Evolutionary conservation across 2,329 filamentous ascomycete genomes (phyloP), one percentile per base, ranked within the genome.

Genomic region (Colletotrichum coccodes): DNA sequence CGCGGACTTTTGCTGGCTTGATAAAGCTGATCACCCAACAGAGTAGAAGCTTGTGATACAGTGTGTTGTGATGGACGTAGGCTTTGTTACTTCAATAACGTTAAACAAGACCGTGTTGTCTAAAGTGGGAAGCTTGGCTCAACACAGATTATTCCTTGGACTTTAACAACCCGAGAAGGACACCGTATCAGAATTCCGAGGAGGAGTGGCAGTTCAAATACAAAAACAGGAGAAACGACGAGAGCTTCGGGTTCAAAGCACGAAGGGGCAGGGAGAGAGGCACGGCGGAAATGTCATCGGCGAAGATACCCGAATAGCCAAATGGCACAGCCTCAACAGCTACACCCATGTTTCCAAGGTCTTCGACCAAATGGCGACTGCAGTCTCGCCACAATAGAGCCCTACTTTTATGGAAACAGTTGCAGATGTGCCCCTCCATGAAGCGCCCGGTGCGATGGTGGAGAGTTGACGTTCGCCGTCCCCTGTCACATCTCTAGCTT

Each of bases 121-220:
- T n/a, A n/a, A n/a, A n/a, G n/a, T n/a, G n/a, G n/a, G n/a, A n/a
- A n/a, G n/a, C n/a, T n/a, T n/a, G n/a, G n/a, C n/a, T n/a, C n/a
- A n/a, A n/a, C n/a, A n/a, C n/a, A n/a, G n/a, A n/a, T n/a, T n/a
- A n/a, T n/a, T n/a, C n/a, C n/a, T n/a, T n/a, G n/a, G n/a, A n/a
- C n/a, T n/a, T n/a, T n/a, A n/a, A n/a, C n/a, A n/a, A n/a, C n/a
- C n/a, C n/a, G n/a, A n/a, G n/a, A n/a, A n/a, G n/a, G n/a, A n/a
- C n/a, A n/a, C n/a, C n/a, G n/a, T n/a, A n/a, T n/a, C n/a, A 7
- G 6, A 23, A 6, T 0, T 3, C 14, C 7, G 1, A 4, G 49
- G 1, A 21, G 30, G 6, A 1, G 11, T 8, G 30, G 18, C 47
- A 14, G 5, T 36, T 23, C 2, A 52, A 21, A 23, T 52, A 52